A percentile compares a stretch with the other conserved stretches of the same genome.
These are phyloP conservation scores for Trypanosoma brucei DNA, from an alignment of 208 protist genomes.

Conservation along the genomic window DNA sequence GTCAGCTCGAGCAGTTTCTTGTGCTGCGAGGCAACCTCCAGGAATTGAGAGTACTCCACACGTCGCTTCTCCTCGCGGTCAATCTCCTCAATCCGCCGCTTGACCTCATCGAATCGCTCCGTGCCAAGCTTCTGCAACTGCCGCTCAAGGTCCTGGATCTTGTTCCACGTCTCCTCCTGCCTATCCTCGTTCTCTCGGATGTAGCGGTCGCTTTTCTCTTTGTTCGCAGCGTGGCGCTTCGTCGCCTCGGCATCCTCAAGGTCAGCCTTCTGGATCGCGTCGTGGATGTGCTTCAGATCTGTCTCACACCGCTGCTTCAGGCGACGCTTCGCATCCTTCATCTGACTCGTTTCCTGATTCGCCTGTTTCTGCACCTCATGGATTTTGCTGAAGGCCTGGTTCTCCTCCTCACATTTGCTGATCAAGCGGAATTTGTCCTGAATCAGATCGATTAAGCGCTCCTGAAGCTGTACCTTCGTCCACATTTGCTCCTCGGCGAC, in stretches of 20 bases:
- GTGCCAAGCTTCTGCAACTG: slow-evolving; percentile 8
- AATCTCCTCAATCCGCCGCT: slow-evolving; percentile 7
- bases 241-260: slow-evolving; percentile 38
- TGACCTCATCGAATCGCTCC: slow-evolving; percentile 4
- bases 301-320: slow-evolving; percentile 9
- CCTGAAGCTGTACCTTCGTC: slow-evolving; percentile 6
- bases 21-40: slow-evolving; percentile 9
- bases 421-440: slow-evolving; percentile 7
- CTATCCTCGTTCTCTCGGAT: slow-evolving; percentile 6
- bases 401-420: slow-evolving; percentile 8
- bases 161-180: slow-evolving; percentile 9
- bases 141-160: slow-evolving; percentile 8
- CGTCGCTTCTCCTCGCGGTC: slow-evolving; percentile 7
- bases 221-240: slow-evolving; percentile 7
- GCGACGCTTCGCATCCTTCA: slow-evolving; percentile 9
- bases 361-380: slow-evolving; percentile 10
- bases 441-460: slow-evolving; percentile 3
- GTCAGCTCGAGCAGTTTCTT: slow-evolving; percentile 8
- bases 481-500: slow-evolving; percentile 20
- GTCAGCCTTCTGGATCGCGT: slow-evolving; percentile 42
- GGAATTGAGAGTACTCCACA: slow-evolving; percentile 9
- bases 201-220: slow-evolving; percentile 4
- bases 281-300: slow-evolving; percentile 31
- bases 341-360: slow-evolving; percentile 9
- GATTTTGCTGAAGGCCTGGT: slow-evolving; percentile 7